Evolutionary conservation across 495 filamentous ascomycete genomes (phyloP).

Genomic region (Penicillium egyptiacum): DNA sequence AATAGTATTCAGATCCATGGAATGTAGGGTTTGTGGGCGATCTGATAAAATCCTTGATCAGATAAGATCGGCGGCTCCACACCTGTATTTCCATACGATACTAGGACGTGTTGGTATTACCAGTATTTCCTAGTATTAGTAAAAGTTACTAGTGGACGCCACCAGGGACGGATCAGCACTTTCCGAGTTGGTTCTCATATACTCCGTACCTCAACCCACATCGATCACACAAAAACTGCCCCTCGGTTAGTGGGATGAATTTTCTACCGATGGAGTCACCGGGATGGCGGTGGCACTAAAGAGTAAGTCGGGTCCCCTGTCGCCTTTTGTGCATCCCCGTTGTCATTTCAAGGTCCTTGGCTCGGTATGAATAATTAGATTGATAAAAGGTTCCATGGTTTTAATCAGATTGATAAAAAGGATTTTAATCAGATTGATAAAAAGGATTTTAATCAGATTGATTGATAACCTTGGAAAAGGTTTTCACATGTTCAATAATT

Average conservation of each 20-base stretch:
- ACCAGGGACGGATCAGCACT: conserved; percentile 1
- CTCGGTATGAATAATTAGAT: background rate
- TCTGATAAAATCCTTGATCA: conserved; percentile 7
- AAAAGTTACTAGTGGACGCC: background rate
- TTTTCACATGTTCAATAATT: background rate
- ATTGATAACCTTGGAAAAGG: no score
- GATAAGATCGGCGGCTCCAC: conserved; percentile 9
- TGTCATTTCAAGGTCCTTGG: background rate
- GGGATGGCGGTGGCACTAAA: background rate
- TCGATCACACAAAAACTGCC: background rate
- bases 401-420: background rate
- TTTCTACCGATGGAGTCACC: background rate
- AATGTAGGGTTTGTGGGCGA: background rate
- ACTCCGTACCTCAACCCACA: background rate
- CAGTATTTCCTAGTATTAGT: background rate
- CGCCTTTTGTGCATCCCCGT: background rate
- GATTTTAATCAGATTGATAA: background rate
- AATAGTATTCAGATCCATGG: background rate
- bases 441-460: background rate
- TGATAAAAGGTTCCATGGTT: background rate
- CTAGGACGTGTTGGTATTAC: background rate
- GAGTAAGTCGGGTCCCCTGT: background rate
- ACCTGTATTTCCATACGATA: background rate
- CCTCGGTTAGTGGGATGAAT: background rate
- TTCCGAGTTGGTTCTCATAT: background rate